These are phyloP conservation scores for Backusella psychrophila DNA, from an alignment of 192 early-diverging fungal species.

Conservation along the genomic window DNA sequence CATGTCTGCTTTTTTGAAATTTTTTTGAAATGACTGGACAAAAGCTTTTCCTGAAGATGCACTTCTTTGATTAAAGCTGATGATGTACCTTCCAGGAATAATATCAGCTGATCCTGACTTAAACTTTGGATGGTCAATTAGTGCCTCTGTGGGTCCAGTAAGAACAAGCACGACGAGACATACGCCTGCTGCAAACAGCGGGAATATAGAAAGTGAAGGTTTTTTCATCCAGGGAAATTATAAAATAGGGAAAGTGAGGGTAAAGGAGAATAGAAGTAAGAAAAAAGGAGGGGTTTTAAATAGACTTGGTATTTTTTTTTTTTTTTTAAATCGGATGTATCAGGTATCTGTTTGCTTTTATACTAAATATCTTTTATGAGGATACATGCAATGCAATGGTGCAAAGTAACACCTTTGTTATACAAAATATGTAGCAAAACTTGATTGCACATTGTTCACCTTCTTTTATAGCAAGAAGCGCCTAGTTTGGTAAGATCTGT, in stretches of 20 bases:
- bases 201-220: constrained; percentile 5
- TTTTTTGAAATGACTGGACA: constrained; percentile 11
- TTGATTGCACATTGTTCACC: neutral
- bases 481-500: neutral
- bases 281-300: neutral
- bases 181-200: constrained; percentile 8
- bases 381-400: neutral
- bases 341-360: neutral
- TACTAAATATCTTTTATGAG: neutral
- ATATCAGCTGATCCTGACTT: neutral
- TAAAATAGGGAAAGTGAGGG: neutral
- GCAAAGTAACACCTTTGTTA: neutral
- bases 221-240: constrained; percentile 9
- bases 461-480: constrained; percentile 6
- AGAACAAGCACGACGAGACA: constrained; percentile 14
- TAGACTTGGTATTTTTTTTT: neutral
- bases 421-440: neutral
- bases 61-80: neutral
- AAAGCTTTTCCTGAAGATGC: neutral
- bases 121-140: constrained; percentile 11
- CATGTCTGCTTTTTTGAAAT: constrained; percentile 1
- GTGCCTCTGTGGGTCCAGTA: neutral
- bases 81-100: constrained; percentile 11
- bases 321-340: neutral
- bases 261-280: neutral